Conservation (phyloP, 345 rosid species). For the Syzygium oleosum region DNA sequence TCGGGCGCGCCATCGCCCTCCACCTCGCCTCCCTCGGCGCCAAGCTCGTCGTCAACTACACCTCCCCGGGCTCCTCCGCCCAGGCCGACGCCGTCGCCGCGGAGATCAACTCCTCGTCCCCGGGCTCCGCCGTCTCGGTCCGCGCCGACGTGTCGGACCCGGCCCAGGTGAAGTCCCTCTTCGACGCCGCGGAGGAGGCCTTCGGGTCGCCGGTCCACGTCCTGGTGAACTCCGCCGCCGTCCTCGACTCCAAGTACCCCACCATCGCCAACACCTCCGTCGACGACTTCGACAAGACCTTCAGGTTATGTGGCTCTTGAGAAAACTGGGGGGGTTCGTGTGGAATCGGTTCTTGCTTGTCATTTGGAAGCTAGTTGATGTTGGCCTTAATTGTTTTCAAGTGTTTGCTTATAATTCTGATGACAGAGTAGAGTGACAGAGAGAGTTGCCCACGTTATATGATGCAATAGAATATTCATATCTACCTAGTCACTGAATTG, state of each 20-base stretch:
- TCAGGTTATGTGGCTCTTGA: constrained; percentile 6
- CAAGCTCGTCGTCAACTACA: constrained; percentile 20
- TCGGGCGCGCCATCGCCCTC: constrained; percentile 23
- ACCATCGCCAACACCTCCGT: constrained; percentile 22
- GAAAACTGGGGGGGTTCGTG: not conserved
- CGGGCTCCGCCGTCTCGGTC: constrained; percentile 14
- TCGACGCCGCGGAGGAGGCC: constrained; percentile 24
- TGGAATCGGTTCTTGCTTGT: not conserved
- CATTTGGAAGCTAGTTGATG: not conserved
- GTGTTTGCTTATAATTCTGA: not conserved
- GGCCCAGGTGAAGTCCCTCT: constrained; percentile 23
- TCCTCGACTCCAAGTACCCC: constrained; percentile 15
- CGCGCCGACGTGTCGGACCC: constrained; percentile 28
- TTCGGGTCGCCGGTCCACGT: constrained; percentile 22
- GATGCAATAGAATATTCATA: no score
- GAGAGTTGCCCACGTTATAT: not conserved
- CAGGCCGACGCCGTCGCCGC: constrained; percentile 17
- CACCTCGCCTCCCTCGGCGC: constrained; percentile 33
- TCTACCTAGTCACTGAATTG: not conserved
- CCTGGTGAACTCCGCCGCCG: constrained; percentile 32
- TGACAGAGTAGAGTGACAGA: not conserved
- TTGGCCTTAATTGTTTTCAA: not conserved
- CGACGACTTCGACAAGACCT: constrained; percentile 26
- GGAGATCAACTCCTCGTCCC: constrained; percentile 12
- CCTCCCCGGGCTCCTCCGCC: constrained; percentile 8